Percentiles rank a stretch among this genome's conserved stretches.
These are phyloP conservation scores for Paecilomyces sp. DNA, from an alignment of 2,329 filamentous ascomycete species.

Conservation along the genomic window DNA sequence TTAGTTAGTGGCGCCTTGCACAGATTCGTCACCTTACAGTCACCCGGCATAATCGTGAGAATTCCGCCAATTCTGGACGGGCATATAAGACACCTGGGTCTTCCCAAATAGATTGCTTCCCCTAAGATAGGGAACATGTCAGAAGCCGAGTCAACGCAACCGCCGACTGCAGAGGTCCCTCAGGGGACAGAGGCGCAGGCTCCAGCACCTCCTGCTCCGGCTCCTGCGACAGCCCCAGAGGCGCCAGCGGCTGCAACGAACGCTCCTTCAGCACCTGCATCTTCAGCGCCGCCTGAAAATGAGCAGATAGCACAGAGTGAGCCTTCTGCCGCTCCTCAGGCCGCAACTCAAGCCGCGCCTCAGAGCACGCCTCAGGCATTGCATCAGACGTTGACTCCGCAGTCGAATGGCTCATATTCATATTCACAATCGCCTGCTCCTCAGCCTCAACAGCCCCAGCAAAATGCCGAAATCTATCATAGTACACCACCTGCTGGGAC, in stretches of 20 bases:
- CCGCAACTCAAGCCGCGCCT: background rate
- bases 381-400: constrained; percentile 38
- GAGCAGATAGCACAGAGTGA: constrained; percentile 6
- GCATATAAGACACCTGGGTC: background rate
- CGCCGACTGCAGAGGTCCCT: constrained; percentile 7
- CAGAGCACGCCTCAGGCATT: constrained; percentile 26
- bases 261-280: constrained; percentile 10
- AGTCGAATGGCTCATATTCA: constrained; percentile 32
- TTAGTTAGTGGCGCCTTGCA: background rate
- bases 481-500: background rate
- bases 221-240: background rate
- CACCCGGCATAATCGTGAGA: background rate
- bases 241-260: background rate
- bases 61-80: background rate
- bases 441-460: constrained; percentile 1
- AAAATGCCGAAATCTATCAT: background rate
- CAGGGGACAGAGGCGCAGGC: constrained; percentile 8
- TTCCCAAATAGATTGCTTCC: background rate
- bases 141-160: constrained; percentile 2
- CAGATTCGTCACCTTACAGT: background rate
- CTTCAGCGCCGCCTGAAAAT: constrained; percentile 7
- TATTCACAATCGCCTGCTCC: constrained; percentile 2
- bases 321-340: constrained; percentile 6
- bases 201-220: constrained; percentile 16
- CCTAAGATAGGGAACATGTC: background rate